Evolutionary conservation across 148 eudicot genomes (phyloP), one percentile per base, ranked within the genome.

Genomic region (Silene conica): DNA sequence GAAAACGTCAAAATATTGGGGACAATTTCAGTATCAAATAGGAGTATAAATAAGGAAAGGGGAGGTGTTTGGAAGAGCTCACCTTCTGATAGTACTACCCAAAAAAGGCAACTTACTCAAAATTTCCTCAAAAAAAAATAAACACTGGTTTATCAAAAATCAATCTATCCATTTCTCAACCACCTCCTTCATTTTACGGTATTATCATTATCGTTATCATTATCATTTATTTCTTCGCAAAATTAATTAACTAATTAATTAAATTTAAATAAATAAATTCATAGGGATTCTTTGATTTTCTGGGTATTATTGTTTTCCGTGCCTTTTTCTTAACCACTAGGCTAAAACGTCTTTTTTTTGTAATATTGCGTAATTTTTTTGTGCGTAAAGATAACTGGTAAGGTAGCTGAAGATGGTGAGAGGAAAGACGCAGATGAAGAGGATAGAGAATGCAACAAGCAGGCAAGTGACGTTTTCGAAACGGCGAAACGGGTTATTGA

Each of bases 401-500:
- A n/a, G n/a, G n/a, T n/a, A n/a, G 34, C 34, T 31, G 4, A 31
- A 31, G 72, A 86, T 86, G 89, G 89, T 84, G 81, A 82, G 89
- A 46, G 89, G 89, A 13, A 86, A 86, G 74, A 86, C 89, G 0
- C 85, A 84, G 65, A 82, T 86, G 89, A 84, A 82, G 72, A 61
- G 87, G 57, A 86, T 86, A 62, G 89, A 86, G 59, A 86, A 86
- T 55, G 86, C 87, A 8, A 86, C 87, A 20, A 86, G 84, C 82
- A 78, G 89, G 34, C 89, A 86, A 82, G 85, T 86, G 14, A 86
- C 89, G 66, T 86, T 86, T 69, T 86, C 87, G 4, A 86, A 86
- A 21, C 73, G 89, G 5, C 52, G 87, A 71, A 86, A 86, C 67
- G 89, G 89, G 55, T 58, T 86, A 64, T 41, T 86, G 74, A 86